Conservation (phyloP, 306 rosid genomes). For the Quercus robur region DNA sequence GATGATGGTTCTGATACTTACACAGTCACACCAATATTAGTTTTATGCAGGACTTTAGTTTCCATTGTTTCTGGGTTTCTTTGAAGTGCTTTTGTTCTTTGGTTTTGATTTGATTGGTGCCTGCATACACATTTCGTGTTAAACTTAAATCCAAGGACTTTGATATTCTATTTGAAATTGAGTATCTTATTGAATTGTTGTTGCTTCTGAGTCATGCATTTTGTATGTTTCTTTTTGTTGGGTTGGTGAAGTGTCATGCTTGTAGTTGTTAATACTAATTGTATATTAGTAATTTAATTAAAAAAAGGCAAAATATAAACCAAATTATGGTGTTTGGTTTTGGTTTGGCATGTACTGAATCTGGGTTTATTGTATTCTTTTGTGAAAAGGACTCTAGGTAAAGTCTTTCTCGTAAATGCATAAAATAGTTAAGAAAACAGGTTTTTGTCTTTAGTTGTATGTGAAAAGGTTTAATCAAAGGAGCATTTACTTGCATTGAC, state of each 20-base stretch:
- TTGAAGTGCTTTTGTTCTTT: no score
- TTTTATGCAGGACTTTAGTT: no score
- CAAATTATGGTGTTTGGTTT: background rate
- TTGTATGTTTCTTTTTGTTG: background rate
- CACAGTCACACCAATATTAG: background rate
- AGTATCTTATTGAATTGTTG: background rate
- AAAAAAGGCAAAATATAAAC: background rate
- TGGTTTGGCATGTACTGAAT: background rate
- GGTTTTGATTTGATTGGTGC: background rate
- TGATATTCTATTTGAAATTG: background rate
- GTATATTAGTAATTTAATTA: background rate
- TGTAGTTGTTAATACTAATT: no score
- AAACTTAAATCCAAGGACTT: background rate
- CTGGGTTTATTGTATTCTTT: background rate
- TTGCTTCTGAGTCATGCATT: background rate
- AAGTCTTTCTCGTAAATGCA: background rate
- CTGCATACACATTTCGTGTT: background rate
- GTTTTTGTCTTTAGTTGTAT: background rate
- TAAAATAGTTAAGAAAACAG: background rate
- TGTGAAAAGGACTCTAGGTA: no score
- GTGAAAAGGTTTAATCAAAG: background rate
- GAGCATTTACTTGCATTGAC: background rate
- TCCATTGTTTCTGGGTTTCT: no score
- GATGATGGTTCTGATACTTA: background rate
- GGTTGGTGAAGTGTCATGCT: background rate